Conservation (phyloP, 2,329 filamentous ascomycete genomes). For the Fusarium circinatum region DNA sequence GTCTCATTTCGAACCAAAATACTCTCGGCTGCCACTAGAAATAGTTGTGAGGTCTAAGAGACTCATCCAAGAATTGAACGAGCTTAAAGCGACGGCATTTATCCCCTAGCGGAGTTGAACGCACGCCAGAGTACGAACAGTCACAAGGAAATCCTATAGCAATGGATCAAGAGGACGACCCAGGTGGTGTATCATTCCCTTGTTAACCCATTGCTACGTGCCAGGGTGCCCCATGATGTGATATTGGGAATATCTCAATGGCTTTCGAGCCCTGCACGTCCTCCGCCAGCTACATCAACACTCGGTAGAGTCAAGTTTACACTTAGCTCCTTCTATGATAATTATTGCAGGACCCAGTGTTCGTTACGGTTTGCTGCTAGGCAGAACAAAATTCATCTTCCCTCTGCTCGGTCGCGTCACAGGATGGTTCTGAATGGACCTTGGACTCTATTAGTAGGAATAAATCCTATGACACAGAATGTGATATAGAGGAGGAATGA, state of each 20-base stretch:
- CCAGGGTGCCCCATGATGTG: not conserved
- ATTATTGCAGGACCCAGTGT: not conserved
- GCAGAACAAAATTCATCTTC: too few species aligned
- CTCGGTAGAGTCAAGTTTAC: rapidly evolving
- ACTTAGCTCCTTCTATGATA: not conserved
- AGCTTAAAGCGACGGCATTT: not conserved
- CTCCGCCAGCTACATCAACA: too few species aligned
- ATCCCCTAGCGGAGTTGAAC: not conserved
- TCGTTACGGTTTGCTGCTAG: too few species aligned
- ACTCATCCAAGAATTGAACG: not conserved
- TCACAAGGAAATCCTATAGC: not conserved
- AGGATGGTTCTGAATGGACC: not conserved
- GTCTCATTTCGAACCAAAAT: not conserved
- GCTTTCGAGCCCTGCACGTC: too few species aligned
- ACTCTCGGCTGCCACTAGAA: rapidly evolving
- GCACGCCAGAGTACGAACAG: not conserved
- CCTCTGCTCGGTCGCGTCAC: too few species aligned
- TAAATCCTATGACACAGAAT: not conserved
- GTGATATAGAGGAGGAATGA: not conserved
- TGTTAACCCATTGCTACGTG: not conserved
- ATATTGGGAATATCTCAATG: too few species aligned
- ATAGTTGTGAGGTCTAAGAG: rapidly evolving
- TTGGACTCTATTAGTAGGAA: too few species aligned
- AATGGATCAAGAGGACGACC: not conserved
- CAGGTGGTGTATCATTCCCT: not conserved